Base-by-base conservation (phyloP, 2,329 filamentous ascomycete species). In the Diplocarpon mali region DNA sequence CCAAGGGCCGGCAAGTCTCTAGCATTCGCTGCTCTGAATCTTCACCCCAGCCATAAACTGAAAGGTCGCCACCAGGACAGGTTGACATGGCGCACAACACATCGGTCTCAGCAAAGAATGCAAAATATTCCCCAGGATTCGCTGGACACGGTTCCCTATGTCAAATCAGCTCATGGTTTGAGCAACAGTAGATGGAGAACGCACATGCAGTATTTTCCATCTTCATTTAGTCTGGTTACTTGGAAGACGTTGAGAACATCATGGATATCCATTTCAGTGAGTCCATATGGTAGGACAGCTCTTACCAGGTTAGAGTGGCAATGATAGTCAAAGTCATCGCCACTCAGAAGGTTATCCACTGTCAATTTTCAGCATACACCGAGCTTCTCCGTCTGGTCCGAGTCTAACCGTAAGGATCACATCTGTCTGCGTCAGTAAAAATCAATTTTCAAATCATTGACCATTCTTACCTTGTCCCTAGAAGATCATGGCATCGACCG, bases 211-310 rank as follows among this genome's bases (percentile, higher is more conserved):
- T 89, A 90, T 42, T 78, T 73, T 0, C 83, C 85, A 48, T 80
- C 58, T 42, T 74, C 69, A 56, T 92, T 81, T 38, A 92, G 60
- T 0, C 85, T 85, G 0, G 86, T 92, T 6, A 89, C 84, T 62
- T 93, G 86, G 60, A 93, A 92, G 2, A 93, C 69, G 57, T 93
- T 93, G 43, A 93, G 70, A 0, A 93, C 85, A 60, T 93, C 85
- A 57, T 93, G 86, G 1, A 92, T 77, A 58, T 92, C 85, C 27
- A 69, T 68, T 63, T 92, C 86, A 5, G 69, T 72, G 35, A 92
- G 62, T 0, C 84, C 83, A 49, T 70, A 79, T 0, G 80, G 79
- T 1, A 80, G 50, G 2, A 92, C 75, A 0, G 86, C 83, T 3
- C 86, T 75, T 1, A 76, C 78, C 10, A 93, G 72, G 61, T 93